Conservation (phyloP, 306 rosid genomes). For the Herpetospermum pedunculosum region DNA sequence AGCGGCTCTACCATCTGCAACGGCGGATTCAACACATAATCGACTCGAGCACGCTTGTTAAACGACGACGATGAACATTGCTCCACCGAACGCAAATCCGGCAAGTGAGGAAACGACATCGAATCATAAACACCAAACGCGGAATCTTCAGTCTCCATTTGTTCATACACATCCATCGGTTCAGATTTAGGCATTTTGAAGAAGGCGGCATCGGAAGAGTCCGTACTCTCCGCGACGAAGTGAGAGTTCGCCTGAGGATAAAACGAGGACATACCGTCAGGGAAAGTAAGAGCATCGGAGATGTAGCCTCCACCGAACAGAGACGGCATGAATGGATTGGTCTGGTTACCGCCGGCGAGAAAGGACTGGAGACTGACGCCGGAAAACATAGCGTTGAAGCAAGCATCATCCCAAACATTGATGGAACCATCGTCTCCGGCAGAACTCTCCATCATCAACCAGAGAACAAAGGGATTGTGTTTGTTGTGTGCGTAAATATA, state of each 20-base stretch:
- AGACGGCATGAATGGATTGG: background rate
- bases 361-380: constrained; percentile 38
- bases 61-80: background rate
- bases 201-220: background rate
- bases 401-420: constrained; percentile 1
- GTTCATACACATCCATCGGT: constrained; percentile 7
- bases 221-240: background rate
- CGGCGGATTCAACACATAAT: background rate
- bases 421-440: background rate
- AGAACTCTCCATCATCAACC: constrained; percentile 13
- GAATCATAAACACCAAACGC: background rate
- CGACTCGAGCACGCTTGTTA: constrained; percentile 22
- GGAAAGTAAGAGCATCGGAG: background rate
- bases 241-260: background rate
- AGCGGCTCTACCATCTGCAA: constrained; percentile 11
- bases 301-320: background rate
- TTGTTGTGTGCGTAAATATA: background rate
- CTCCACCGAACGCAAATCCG: constrained; percentile 36
- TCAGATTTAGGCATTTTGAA: constrained; percentile 17
- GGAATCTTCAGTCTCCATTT: background rate
- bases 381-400: constrained; percentile 38
- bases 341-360: constrained; percentile 17
- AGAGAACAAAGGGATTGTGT: background rate
- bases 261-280: constrained; percentile 2
- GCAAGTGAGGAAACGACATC: constrained; percentile 25